These are phyloP conservation scores for Pueraria montana DNA, from an alignment of 306 rosid genomes.

Conservation along the genomic window DNA sequence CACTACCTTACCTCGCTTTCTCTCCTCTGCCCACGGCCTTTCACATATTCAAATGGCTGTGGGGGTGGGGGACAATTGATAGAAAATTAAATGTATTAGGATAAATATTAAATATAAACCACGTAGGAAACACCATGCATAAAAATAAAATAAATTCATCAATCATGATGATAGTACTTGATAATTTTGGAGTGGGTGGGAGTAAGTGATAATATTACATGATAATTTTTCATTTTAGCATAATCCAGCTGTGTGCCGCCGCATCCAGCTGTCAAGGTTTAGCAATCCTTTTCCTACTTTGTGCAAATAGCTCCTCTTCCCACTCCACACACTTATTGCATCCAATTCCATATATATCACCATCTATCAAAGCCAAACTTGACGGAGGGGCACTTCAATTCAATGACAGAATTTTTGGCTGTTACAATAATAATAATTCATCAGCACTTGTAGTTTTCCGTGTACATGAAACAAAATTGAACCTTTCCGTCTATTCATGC, in stretches of 20 bases:
- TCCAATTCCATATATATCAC: conserved; percentile 42
- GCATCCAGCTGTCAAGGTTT: conserved; percentile 47
- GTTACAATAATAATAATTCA: conserved; percentile 18
- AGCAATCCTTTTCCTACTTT: conserved; percentile 17
- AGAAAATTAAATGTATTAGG: background rate
- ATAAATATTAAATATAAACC: background rate
- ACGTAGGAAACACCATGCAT: background rate
- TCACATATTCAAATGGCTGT: conserved; percentile 18
- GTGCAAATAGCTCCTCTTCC: background rate
- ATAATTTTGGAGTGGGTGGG: conserved; percentile 9
- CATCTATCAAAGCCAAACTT: conserved; percentile 50
- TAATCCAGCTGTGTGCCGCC: conserved; percentile 57
- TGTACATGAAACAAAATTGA: background rate
- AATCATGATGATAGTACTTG: background rate
- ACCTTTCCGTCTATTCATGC: background rate
- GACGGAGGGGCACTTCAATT: conserved; percentile 23
- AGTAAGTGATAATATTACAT: background rate
- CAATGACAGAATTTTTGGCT: background rate
- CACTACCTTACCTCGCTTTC: conserved; percentile 26
- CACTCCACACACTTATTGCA: conserved; percentile 42
- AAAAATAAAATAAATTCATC: background rate
- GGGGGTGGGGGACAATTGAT: background rate
- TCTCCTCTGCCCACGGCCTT: conserved; percentile 10
- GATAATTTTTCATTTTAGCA: background rate
- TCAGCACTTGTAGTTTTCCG: conserved; percentile 30